Percentiles rank a stretch among this genome's conserved stretches.
phyloP scores from a whole-genome alignment of 345 rosid species.

The Noccaea caerulescens region DNA sequence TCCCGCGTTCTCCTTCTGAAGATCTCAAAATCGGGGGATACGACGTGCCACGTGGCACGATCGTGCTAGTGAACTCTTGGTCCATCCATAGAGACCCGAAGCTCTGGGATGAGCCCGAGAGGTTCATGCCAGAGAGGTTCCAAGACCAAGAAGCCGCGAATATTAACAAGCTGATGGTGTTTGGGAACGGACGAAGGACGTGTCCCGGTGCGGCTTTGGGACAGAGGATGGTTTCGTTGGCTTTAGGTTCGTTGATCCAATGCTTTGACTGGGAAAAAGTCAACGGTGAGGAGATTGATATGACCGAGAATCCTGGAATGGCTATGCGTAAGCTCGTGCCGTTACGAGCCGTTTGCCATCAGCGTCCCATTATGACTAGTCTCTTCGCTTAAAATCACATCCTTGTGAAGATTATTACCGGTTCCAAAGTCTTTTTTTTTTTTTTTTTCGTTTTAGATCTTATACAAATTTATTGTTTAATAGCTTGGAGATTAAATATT shows the following conservation, averaged over 20 bases:
- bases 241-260: constrained; percentile 52
- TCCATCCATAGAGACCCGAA: constrained; percentile 61
- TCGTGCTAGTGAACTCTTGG: constrained; percentile 58
- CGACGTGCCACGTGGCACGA: constrained; percentile 51
- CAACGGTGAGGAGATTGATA: constrained; percentile 45
- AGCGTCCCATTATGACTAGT: constrained; percentile 44
- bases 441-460: no score
- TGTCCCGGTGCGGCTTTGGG: constrained; percentile 54
- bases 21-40: constrained; percentile 48
- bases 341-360: constrained; percentile 44
- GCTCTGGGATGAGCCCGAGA: constrained; percentile 51
- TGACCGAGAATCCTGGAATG: constrained; percentile 49
- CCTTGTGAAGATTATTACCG: neutral
- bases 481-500: neutral
- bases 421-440: neutral
- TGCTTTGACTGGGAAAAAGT: constrained; percentile 55
- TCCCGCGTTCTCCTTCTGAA: constrained; percentile 38
- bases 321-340: constrained; percentile 50
- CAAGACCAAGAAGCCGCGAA: constrained; percentile 37
- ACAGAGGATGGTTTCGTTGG: constrained; percentile 44
- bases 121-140: constrained; percentile 61
- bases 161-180: constrained; percentile 42
- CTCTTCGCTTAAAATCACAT: constrained; percentile 23
- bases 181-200: constrained; percentile 54
- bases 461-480: no score